These are phyloP conservation scores for Rugosomyces carneus DNA, from an alignment of 1,284 basidiomycete species.

Conservation along the genomic window DNA sequence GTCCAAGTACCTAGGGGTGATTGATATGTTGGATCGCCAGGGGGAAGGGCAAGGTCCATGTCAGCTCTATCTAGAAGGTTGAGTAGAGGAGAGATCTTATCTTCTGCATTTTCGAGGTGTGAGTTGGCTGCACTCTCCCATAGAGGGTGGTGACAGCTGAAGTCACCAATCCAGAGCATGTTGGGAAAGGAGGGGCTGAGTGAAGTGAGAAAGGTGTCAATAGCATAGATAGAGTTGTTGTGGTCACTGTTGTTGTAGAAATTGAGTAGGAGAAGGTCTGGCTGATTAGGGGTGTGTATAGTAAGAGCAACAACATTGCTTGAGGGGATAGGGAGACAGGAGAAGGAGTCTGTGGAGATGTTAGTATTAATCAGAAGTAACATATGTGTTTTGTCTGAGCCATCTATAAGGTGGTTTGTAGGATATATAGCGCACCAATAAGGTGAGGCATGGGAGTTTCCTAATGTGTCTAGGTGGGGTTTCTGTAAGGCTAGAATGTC, in stretches of 20 bases:
- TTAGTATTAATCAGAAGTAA: constrained; percentile 22
- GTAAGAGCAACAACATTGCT: constrained; percentile 22
- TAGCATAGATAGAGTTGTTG: too few species aligned
- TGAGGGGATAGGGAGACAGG: constrained; percentile 3
- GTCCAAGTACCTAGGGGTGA: neutral
- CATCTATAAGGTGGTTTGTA: neutral
- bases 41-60: constrained; percentile 6
- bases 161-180: too few species aligned
- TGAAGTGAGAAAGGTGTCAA: too few species aligned
- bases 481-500: constrained; percentile 25
- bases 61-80: neutral
- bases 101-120: too few species aligned
- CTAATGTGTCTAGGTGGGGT: constrained; percentile 19
- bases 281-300: constrained; percentile 40
- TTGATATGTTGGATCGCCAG: neutral
- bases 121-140: too few species aligned
- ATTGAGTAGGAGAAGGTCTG: too few species aligned
- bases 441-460: constrained; percentile 14
- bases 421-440: constrained; percentile 16
- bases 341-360: constrained; percentile 19
- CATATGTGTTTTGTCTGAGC: constrained; percentile 16
- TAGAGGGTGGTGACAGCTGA: too few species aligned
- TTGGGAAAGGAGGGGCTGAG: too few species aligned
- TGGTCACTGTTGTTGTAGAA: too few species aligned
- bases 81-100: constrained; percentile 2